Conservation (phyloP, 495 filamentous ascomycete genomes). For the Entonaema liquescens region DNA sequence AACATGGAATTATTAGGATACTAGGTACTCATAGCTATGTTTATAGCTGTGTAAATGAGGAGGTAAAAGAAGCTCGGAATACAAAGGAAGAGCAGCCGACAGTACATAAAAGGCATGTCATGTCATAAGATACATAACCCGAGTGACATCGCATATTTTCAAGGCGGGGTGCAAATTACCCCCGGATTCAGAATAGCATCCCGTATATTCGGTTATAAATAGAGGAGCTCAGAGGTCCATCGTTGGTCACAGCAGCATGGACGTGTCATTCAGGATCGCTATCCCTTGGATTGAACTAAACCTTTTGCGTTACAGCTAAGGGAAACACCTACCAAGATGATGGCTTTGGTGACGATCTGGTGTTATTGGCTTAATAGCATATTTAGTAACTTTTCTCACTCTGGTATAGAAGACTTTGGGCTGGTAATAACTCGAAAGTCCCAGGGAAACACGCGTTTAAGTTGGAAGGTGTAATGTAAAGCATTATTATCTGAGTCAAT, state of each 20-base stretch:
- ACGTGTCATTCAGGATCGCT: conserved; percentile 18
- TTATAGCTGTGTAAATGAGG: background rate
- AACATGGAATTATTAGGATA: background rate
- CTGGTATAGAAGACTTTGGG: background rate
- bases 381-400: background rate
- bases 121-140: conserved; percentile 17
- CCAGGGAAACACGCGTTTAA: background rate
- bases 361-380: background rate
- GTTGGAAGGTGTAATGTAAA: background rate
- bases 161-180: conserved; percentile 33
- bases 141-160: conserved; percentile 35
- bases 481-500: background rate
- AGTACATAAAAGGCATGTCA: conserved; percentile 30
- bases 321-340: background rate
- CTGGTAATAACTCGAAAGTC: background rate
- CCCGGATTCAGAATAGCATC: conserved; percentile 28
- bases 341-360: background rate
- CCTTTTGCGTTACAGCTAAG: conserved; percentile 6
- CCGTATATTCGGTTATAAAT: conserved; percentile 21
- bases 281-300: conserved; percentile 27
- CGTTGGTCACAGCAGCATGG: conserved; percentile 2
- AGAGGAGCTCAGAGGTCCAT: background rate
- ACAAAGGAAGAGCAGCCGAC: conserved; percentile 17
- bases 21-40: background rate
- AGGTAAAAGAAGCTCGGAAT: background rate